Percentiles rank a stretch among this genome's conserved stretches.
phyloP scores from a whole-genome alignment of 495 filamentous ascomycete species.

The Extremus antarcticus region DNA sequence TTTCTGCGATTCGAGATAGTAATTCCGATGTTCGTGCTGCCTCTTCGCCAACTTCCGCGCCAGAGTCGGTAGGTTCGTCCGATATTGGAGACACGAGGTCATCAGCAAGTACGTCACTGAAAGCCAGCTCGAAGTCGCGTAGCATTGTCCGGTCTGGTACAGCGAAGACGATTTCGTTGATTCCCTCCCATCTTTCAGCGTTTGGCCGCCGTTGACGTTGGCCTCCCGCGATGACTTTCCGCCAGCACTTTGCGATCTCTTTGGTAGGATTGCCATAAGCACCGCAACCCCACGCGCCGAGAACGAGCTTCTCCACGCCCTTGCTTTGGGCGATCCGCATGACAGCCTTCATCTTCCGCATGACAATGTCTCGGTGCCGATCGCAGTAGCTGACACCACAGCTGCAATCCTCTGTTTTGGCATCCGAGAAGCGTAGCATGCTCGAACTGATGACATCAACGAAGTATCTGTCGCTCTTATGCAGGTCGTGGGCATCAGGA shows the following conservation, averaged over 20 bases:
- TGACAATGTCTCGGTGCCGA: slow-evolving; percentile 19
- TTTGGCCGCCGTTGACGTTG: slow-evolving; percentile 13
- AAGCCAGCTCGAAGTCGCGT: slow-evolving; percentile 24
- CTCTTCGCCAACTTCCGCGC: neutral
- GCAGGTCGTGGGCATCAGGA: slow-evolving; percentile 21
- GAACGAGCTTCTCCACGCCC: slow-evolving; percentile 25
- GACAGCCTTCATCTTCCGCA: slow-evolving; percentile 31
- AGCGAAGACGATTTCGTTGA: slow-evolving; percentile 41
- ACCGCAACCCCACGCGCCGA: slow-evolving; percentile 34
- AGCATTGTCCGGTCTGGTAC: slow-evolving; percentile 29
- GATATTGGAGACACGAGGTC: slow-evolving; percentile 5
- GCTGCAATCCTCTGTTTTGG: slow-evolving; percentile 24
- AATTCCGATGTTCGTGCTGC: slow-evolving; percentile 1
- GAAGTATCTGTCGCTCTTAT: slow-evolving; percentile 23
- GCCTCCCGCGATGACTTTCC: slow-evolving; percentile 24
- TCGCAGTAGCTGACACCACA: slow-evolving; percentile 27
- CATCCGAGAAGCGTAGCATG: slow-evolving; percentile 27
- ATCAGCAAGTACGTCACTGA: slow-evolving; percentile 15
- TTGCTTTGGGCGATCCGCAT: slow-evolving; percentile 23
- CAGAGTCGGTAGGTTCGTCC: neutral
- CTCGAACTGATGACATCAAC: slow-evolving; percentile 29
- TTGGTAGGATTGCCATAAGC: slow-evolving; percentile 31
- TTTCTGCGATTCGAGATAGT: slow-evolving; percentile 11
- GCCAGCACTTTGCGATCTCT: slow-evolving; percentile 28
- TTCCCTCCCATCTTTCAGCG: slow-evolving; percentile 25